Conservation (phyloP, 2,329 filamentous ascomycete species). For the Cordyceps tenuipes region DNA sequence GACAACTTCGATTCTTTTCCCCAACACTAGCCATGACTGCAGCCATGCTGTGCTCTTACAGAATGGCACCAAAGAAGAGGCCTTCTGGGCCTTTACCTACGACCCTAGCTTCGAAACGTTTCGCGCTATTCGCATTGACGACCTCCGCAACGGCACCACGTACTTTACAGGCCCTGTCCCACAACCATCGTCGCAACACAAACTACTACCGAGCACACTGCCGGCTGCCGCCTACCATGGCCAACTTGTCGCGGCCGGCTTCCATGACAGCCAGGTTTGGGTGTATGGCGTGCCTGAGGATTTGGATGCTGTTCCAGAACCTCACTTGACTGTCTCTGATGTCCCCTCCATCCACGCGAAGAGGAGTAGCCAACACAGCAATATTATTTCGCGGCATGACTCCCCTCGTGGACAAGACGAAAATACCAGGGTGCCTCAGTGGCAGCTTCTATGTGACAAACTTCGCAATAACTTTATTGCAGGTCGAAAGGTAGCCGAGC, state of each 20-base stretch:
- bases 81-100: slow-evolving; percentile 70
- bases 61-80: slow-evolving; percentile 53
- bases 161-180: slow-evolving; percentile 68
- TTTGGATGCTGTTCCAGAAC: slow-evolving; percentile 53
- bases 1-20: slow-evolving; percentile 80
- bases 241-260: slow-evolving; percentile 65
- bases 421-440: slow-evolving; percentile 47
- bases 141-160: slow-evolving; percentile 65
- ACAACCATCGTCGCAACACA: slow-evolving; percentile 41
- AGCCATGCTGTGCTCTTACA: slow-evolving; percentile 67
- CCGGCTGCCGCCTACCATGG: slow-evolving; percentile 62
- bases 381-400: slow-evolving; percentile 22
- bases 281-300: slow-evolving; percentile 71
- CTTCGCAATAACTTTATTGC: slow-evolving; percentile 61
- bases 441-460: slow-evolving; percentile 61
- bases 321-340: slow-evolving; percentile 16
- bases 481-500: slow-evolving; percentile 56
- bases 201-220: slow-evolving; percentile 57
- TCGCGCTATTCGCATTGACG: slow-evolving; percentile 65
- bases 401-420: slow-evolving; percentile 23
- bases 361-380: slow-evolving; percentile 23
- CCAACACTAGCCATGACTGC: slow-evolving; percentile 70
- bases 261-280: slow-evolving; percentile 65
- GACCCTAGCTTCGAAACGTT: slow-evolving; percentile 71
- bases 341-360: slow-evolving; percentile 20